Conservation (phyloP, 129 eudicot genomes). For the Erigeron canadensis region DNA sequence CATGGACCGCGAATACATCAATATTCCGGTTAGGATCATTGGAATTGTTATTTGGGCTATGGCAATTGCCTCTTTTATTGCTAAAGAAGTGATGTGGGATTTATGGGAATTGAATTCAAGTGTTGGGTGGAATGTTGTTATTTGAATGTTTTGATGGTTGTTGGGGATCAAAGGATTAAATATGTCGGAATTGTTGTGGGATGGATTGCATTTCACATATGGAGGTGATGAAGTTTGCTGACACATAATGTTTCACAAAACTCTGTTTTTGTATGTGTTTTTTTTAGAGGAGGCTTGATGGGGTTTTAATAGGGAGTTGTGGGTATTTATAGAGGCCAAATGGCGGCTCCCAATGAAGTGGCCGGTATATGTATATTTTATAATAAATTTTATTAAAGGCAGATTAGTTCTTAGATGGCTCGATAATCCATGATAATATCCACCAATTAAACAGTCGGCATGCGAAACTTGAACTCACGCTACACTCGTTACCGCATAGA, state of each 20-base stretch:
- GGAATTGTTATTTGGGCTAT: slow-evolving; percentile 62
- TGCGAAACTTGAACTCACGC: no score
- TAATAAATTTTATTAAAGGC: no score
- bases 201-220: slow-evolving; percentile 31
- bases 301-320: slow-evolving; percentile 19
- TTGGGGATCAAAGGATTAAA: slow-evolving; percentile 50
- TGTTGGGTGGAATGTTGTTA: slow-evolving; percentile 14
- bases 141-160: slow-evolving; percentile 38
- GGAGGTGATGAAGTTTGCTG: slow-evolving; percentile 41
- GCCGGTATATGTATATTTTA: slow-evolving; percentile 19
- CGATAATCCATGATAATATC: no score
- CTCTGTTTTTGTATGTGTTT: neutral
- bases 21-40: slow-evolving; percentile 76
- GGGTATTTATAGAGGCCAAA: slow-evolving; percentile 37
- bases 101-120: slow-evolving; percentile 30
- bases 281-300: slow-evolving; percentile 28
- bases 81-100: slow-evolving; percentile 39
- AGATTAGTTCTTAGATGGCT: no score
- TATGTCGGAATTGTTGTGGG: slow-evolving; percentile 34
- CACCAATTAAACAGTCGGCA: no score
- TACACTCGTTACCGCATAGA: no score
- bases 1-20: slow-evolving; percentile 80
- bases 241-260: slow-evolving; percentile 46
- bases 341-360: slow-evolving; percentile 16
- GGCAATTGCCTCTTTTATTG: slow-evolving; percentile 43